These are phyloP conservation scores for Kuraishia floccosa DNA, from an alignment of 805 yeast genomes.

Conservation along the genomic window DNA sequence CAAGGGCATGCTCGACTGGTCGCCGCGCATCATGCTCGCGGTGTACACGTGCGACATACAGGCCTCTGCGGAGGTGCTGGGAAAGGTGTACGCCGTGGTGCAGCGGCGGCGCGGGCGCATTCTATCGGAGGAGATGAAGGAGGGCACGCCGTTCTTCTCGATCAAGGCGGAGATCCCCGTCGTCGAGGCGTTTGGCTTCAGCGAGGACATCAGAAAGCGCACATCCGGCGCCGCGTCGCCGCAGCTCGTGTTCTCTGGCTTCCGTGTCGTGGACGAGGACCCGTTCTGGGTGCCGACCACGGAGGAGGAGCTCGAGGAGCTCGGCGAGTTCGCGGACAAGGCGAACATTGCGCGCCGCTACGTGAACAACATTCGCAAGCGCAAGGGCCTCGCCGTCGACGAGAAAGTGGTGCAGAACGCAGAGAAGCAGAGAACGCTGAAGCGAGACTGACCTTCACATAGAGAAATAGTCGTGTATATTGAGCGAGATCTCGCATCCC, in stretches of 20 bases:
- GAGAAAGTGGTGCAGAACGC: constrained; percentile 88
- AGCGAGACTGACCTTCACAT: constrained; percentile 43
- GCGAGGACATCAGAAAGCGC: constrained; percentile 86
- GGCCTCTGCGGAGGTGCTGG: constrained; percentile 87
- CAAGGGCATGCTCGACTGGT: constrained; percentile 60
- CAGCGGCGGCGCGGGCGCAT: constrained; percentile 82
- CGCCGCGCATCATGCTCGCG: constrained; percentile 87
- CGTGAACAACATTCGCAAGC: constrained; percentile 69
- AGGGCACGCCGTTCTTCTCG: constrained; percentile 94
- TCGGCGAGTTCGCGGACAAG: constrained; percentile 87
- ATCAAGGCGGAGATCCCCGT: constrained; percentile 83
- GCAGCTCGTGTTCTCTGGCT: constrained; percentile 85
- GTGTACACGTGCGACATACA: constrained; percentile 93
- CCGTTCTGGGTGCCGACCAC: constrained; percentile 99
- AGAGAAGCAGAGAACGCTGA: constrained; percentile 86
- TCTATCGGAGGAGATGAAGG: constrained; percentile 89
- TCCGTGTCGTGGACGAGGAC: constrained; percentile 76
- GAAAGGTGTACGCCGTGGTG: constrained; percentile 90
- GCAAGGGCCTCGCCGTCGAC: constrained; percentile 84
- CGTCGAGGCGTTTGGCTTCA: constrained; percentile 91
- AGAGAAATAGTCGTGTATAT: too few species aligned
- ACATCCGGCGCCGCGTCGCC: constrained; percentile 98
- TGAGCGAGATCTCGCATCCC: neutral
- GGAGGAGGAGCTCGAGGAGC: constrained; percentile 87
- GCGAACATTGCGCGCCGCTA: constrained; percentile 85